Evolutionary conservation across 2,329 filamentous ascomycete genomes (phyloP).

Genomic region (Fusarium cyanostomum): DNA sequence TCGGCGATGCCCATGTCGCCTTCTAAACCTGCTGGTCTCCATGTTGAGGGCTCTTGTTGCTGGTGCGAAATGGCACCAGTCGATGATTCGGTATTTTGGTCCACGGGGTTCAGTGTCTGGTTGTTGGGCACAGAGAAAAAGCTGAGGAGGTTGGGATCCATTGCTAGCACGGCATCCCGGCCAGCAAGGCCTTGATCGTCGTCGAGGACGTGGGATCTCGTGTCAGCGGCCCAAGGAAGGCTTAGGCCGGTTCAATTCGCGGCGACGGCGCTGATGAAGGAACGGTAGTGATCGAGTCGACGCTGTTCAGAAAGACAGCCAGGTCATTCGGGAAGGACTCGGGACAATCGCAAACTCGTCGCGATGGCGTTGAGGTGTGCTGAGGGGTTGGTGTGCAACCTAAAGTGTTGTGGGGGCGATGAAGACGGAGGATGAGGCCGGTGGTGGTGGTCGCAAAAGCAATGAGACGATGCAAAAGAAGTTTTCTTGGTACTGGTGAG

Average conservation of each 20-base stretch:
- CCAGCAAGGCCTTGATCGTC: constrained; percentile 38
- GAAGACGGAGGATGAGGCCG: constrained; percentile 8
- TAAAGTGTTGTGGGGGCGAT: constrained; percentile 31
- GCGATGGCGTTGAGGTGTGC: constrained; percentile 27
- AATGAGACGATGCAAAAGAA: constrained; percentile 6
- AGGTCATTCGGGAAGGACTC: constrained; percentile 17
- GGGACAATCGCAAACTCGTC: constrained; percentile 27
- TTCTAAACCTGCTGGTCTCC: constrained; percentile 32
- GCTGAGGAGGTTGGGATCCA: constrained; percentile 45
- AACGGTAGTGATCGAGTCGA: constrained; percentile 1
- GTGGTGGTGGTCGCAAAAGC: constrained; percentile 18
- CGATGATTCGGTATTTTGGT: constrained; percentile 41
- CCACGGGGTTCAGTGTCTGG: constrained; percentile 43
- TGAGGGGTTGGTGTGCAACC: constrained; percentile 34
- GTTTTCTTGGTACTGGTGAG: constrained; percentile 1
- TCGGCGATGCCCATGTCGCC: constrained; percentile 31
- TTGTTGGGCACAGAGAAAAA: constrained; percentile 45
- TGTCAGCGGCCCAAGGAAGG: constrained; percentile 32
- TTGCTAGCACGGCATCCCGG: constrained; percentile 46
- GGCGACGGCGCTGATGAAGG: constrained; percentile 2
- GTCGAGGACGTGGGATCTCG: constrained; percentile 32
- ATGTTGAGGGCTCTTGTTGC: constrained; percentile 37
- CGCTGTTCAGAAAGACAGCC: constrained; percentile 13
- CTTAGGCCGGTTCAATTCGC: constrained; percentile 36
- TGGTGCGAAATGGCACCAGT: constrained; percentile 26